Percentiles rank a stretch among this genome's conserved stretches.
phyloP scores from a whole-genome alignment of 2,329 filamentous ascomycete genomes.

The Plectosphaerella cucumerina region DNA sequence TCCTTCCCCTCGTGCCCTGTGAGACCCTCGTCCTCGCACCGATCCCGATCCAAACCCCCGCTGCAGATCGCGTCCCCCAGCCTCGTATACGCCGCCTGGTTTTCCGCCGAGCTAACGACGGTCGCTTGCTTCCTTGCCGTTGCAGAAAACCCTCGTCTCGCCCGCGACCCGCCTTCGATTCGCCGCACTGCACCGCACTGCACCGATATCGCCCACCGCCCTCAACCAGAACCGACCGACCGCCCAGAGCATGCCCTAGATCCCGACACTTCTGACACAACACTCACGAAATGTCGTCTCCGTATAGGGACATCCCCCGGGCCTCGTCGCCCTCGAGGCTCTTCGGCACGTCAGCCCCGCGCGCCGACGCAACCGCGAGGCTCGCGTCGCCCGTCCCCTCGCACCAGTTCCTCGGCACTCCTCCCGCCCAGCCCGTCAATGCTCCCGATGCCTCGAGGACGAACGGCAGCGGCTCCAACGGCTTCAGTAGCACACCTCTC shows the following conservation, averaged over 20 bases:
- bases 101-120: too few relatives aligned
- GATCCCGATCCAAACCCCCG: too few relatives aligned
- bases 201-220: background rate
- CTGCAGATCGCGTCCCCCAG: too few relatives aligned
- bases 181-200: too few relatives aligned
- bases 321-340: constrained; percentile 30
- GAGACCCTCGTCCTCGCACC: too few relatives aligned
- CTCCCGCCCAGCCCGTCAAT: constrained; percentile 38
- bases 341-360: constrained; percentile 48
- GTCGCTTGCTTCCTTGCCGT: too few relatives aligned
- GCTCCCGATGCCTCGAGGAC: constrained; percentile 8
- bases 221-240: background rate
- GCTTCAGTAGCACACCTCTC: constrained; percentile 56
- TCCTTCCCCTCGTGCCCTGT: background rate
- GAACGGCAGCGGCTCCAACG: constrained; percentile 32
- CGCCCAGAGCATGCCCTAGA: constrained; percentile 4
- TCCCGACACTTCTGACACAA: constrained; percentile 1
- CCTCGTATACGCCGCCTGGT: too few relatives aligned
- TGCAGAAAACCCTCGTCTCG: background rate
- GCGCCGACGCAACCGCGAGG: constrained; percentile 57
- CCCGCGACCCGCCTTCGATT: background rate
- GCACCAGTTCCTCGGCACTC: constrained; percentile 26
- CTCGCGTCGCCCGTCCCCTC: constrained; percentile 53
- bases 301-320: constrained; percentile 30
- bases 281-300: constrained; percentile 27